Conservation (phyloP, 2,329 filamentous ascomycete species). For the Colletotrichum truncatum region DNA sequence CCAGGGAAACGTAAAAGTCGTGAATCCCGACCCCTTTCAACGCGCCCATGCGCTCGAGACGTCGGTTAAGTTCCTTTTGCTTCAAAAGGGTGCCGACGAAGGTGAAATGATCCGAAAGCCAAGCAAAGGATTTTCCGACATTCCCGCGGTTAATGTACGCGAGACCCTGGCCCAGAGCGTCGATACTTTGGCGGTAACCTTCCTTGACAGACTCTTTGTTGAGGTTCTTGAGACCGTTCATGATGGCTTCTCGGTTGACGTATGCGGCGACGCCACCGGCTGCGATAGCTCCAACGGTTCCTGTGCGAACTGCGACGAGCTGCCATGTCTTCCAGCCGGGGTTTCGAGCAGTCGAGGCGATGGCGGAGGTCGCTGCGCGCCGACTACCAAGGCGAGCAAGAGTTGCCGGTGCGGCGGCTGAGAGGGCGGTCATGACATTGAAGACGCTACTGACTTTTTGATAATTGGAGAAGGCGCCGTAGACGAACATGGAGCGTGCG, state of each 20-base stretch:
- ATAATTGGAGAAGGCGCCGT: conserved; percentile 68
- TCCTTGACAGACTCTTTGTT: conserved; percentile 57
- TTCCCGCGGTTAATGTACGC: conserved; percentile 67
- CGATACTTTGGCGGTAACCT: conserved; percentile 58
- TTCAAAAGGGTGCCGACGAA: conserved; percentile 85
- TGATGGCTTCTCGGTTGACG: conserved; percentile 76
- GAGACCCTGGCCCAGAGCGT: conserved; percentile 60
- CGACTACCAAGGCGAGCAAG: conserved; percentile 49
- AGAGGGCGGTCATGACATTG: conserved; percentile 65
- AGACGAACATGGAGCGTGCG: conserved; percentile 67
- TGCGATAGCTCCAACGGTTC: conserved; percentile 82
- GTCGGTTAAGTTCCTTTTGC: conserved; percentile 73
- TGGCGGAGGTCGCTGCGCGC: conserved; percentile 34
- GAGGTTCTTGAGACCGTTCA: conserved; percentile 56
- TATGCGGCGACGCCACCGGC: conserved; percentile 86
- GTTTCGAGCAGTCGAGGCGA: conserved; percentile 35
- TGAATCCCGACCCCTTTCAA: conserved; percentile 74
- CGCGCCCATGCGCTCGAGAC: conserved; percentile 70
- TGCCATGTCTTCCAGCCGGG: conserved; percentile 65
- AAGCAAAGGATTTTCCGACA: conserved; percentile 75
- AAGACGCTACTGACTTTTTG: conserved; percentile 65
- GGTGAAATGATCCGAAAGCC: conserved; percentile 84
- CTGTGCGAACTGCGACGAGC: conserved; percentile 79
- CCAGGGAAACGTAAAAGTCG: conserved; percentile 81
- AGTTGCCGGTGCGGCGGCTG: conserved; percentile 56